Base-by-base conservation (phyloP, 139 green algal species). In the Closterium sp. region DNA sequence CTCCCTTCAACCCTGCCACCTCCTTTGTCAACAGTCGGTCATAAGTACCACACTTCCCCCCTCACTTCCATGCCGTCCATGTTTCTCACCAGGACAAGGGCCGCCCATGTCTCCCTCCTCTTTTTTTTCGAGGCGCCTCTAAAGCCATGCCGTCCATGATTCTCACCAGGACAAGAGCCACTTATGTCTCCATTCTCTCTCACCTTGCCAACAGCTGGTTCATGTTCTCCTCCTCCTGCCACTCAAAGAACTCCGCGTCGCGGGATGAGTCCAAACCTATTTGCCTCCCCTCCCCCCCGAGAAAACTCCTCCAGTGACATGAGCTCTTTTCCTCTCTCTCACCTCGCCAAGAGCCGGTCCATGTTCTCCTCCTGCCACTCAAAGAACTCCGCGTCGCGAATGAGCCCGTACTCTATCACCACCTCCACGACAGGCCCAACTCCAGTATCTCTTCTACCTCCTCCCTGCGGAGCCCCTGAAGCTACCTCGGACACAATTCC, bases 371-470 rank as follows among this genome's bases (percentile, higher is more conserved):
- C 98, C 91, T 99, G 95, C 98, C 98, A 99, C 45, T 96, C 96
- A 86, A 99, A 99, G 42, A 99, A 96, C 4, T 94, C 86, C 0
- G 97, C 97, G 89, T 99, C 98, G 0, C 97, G 91, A 90, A 99
- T 99, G n/a, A 99, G 96, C 2, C 98, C 98, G 87, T 99, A 99
- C 96, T 99, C 99, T 86, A 99, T 95, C 42, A 99, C 97, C 95
- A 99, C 98, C n/a, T n/a, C n/a, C n/a, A 50, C 70, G 96, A 97
- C n/a, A 99, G 95, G 32, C 98, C 98, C 7, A 98, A 96, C 96
- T 27, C 62, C 62, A n/a, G n/a, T n/a, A n/a, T n/a, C 27, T 13
- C 19, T 79, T 13, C 62, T 79, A 79, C 62, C 62, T 19, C 62
- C 62, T 79, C 62, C 62, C 42, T 62, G 5, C 7, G 42, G 7